A percentile compares a stretch with the other conserved stretches of the same genome.
phyloP scores from a whole-genome alignment of 257 asterid genomes.

The Solanum sejunctum region DNA sequence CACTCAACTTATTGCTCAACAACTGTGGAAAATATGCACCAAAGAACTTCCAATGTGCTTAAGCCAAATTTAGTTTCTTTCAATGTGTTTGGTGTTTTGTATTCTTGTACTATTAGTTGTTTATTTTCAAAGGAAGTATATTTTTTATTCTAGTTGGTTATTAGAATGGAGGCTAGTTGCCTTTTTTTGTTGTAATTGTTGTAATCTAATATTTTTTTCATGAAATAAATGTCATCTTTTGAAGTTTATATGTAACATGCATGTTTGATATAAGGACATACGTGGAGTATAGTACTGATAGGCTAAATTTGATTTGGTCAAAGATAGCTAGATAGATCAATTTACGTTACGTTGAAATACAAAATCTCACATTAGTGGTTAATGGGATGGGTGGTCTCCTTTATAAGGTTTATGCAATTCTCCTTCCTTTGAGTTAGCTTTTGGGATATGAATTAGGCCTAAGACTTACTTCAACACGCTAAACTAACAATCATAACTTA shows the following conservation, averaged over 20 bases:
- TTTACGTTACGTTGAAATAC: too few species aligned
- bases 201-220: neutral
- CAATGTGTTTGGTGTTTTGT: neutral
- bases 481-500: too few species aligned
- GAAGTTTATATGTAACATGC: neutral
- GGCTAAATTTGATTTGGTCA: neutral
- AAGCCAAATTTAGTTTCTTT: neutral
- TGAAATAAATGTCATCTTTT: neutral
- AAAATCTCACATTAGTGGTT: too few species aligned
- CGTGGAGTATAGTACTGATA: neutral
- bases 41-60: neutral
- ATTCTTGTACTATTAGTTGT: neutral
- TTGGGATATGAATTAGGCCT: too few species aligned
- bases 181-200: neutral
- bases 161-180: neutral
- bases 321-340: too few species aligned
- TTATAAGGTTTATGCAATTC: too few species aligned
- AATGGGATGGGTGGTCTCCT: too few species aligned
- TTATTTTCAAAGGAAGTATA: neutral
- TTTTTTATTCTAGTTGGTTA: neutral
- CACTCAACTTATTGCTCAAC: constrained; percentile 8
- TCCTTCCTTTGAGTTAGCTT: too few species aligned
- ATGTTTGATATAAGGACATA: neutral
- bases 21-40: constrained; percentile 1
- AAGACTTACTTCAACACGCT: too few species aligned